These are phyloP conservation scores for Aspergillus unguis DNA, from an alignment of 2,329 filamentous ascomycete species.

Conservation along the genomic window DNA sequence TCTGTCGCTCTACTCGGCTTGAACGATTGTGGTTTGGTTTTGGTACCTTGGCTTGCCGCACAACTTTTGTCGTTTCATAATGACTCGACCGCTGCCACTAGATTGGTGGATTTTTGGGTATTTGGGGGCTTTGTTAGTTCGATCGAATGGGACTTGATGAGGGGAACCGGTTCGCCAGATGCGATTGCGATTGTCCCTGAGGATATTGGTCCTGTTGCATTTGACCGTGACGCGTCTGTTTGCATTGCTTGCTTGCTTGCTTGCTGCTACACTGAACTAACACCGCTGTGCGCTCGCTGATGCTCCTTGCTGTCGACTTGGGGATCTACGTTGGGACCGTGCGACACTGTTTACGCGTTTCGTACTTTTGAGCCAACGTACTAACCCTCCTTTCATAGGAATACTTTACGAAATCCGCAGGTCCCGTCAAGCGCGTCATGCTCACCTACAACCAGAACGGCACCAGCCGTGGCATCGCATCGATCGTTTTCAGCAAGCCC, in stretches of 20 bases:
- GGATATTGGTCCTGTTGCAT: background rate
- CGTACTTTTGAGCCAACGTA: conserved; percentile 33
- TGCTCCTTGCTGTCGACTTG: conserved; percentile 37
- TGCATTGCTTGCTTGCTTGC: background rate
- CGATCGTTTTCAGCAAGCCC: conserved; percentile 76
- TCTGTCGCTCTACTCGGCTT: background rate
- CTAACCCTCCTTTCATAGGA: conserved; percentile 66
- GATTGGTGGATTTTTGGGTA: background rate
- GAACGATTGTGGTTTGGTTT: background rate
- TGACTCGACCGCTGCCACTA: background rate
- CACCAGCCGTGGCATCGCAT: conserved; percentile 86
- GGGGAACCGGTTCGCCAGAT: background rate
- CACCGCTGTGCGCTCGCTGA: conserved; percentile 60
- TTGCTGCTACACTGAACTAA: conserved; percentile 40
- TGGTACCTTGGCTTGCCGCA: background rate
- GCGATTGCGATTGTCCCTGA: no score
- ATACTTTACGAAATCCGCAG: conserved; percentile 86
- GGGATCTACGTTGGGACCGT: conserved; percentile 22
- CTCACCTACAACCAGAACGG: conserved; percentile 92
- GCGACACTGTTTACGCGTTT: conserved; percentile 24
- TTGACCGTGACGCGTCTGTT: background rate
- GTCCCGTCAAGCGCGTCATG: conserved; percentile 84
- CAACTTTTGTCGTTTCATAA: no score
- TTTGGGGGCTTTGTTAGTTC: background rate
- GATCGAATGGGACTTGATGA: background rate